Conservation (phyloP, 2,329 filamentous ascomycete genomes). For the Botrytis sinoallii region DNA sequence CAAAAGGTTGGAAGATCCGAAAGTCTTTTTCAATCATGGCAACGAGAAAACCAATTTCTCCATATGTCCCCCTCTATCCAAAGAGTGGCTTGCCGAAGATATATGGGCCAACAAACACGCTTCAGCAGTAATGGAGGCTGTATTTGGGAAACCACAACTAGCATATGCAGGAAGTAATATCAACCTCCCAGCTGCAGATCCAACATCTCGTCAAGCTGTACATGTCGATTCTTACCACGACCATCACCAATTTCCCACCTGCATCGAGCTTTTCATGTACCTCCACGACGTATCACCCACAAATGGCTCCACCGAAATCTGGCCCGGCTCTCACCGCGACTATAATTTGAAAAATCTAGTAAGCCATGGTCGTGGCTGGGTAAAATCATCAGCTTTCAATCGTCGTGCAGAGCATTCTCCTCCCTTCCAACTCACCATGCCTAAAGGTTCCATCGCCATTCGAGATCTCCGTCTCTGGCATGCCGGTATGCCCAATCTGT, state of each 20-base stretch:
- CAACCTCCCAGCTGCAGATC: constrained; percentile 28
- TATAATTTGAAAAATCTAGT: constrained; percentile 9
- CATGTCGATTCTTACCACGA: constrained; percentile 58
- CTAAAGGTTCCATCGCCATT: constrained; percentile 21
- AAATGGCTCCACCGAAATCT: constrained; percentile 51
- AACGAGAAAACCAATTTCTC: constrained; percentile 49
- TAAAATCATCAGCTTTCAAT: constrained; percentile 37
- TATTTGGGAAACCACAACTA: constrained; percentile 39
- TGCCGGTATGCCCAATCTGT: constrained; percentile 57
- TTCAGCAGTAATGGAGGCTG: constrained; percentile 34
- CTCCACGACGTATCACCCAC: constrained; percentile 44
- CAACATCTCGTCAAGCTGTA: constrained; percentile 48
- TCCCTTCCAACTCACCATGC: constrained; percentile 16
- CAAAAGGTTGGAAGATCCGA: constrained; percentile 10
- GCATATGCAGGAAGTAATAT: constrained; percentile 40
- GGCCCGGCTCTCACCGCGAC: constrained; percentile 46
- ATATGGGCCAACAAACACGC: constrained; percentile 41
- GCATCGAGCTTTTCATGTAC: constrained; percentile 47
- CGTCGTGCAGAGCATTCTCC: constrained; percentile 18
- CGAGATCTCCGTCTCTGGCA: constrained; percentile 39
- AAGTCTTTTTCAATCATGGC: constrained; percentile 35
- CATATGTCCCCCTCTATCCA: constrained; percentile 40
- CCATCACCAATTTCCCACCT: constrained; percentile 50
- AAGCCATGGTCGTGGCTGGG: constrained; percentile 17
- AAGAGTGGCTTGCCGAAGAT: constrained; percentile 40